These are phyloP conservation scores for Thalassiosira mediterranea DNA, from an alignment of 352 stramenopile genomes.

Conservation along the genomic window DNA sequence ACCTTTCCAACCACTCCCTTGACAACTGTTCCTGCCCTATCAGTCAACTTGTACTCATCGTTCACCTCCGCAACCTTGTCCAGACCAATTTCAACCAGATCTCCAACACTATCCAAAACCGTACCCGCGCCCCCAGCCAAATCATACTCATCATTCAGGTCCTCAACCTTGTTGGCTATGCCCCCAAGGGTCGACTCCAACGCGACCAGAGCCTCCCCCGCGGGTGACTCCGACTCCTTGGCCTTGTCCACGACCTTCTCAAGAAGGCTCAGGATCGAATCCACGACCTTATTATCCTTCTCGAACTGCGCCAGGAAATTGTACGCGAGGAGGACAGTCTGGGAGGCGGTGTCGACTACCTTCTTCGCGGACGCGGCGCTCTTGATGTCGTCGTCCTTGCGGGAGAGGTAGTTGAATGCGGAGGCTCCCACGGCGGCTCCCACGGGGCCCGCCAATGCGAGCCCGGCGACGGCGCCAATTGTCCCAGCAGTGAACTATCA, in stretches of 20 bases:
- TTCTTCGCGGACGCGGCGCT: slow-evolving; percentile 20
- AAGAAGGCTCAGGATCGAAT: slow-evolving; percentile 15
- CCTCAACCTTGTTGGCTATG: slow-evolving; percentile 23
- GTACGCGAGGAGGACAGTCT: slow-evolving; percentile 28
- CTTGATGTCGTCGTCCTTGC: slow-evolving; percentile 22
- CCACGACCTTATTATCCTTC: slow-evolving; percentile 40
- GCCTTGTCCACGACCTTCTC: slow-evolving; percentile 22
- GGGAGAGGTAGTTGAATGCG: slow-evolving; percentile 43
- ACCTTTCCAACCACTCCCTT: slow-evolving; percentile 26
- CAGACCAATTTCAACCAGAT: slow-evolving; percentile 45
- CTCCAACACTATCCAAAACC: slow-evolving; percentile 44
- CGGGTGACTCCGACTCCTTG: slow-evolving; percentile 22
- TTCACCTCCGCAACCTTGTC: slow-evolving; percentile 48
- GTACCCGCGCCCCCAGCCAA: slow-evolving; percentile 24
- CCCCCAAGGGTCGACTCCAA: slow-evolving; percentile 25
- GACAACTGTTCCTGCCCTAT: slow-evolving; percentile 27
- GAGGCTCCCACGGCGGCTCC: slow-evolving; percentile 16
- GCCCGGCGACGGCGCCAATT: slow-evolving; percentile 24
- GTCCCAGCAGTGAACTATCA: slow-evolving; percentile 53
- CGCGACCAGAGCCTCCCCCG: not conserved
- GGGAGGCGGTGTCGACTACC: slow-evolving; percentile 32
- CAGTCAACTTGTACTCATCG: slow-evolving; percentile 40
- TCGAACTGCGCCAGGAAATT: slow-evolving; percentile 42
- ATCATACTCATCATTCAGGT: slow-evolving; percentile 53
- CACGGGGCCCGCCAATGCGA: slow-evolving; percentile 35